These are phyloP conservation scores for Daldinia bambusicola DNA, from an alignment of 495 filamentous ascomycete species.

Conservation along the genomic window DNA sequence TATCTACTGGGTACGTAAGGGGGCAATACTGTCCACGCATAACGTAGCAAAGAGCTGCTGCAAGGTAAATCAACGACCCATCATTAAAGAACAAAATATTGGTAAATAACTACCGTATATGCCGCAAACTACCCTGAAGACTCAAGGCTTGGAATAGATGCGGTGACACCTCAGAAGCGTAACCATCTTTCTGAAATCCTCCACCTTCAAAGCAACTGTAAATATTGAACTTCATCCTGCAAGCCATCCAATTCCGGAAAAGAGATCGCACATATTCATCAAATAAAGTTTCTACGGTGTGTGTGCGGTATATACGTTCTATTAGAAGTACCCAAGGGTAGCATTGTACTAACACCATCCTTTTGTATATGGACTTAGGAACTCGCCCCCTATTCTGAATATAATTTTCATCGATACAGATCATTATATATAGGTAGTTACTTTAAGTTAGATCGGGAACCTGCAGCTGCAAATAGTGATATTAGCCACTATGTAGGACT, in stretches of 20 bases:
- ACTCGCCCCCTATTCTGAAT: not conserved
- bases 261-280: not conserved
- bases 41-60: not conserved
- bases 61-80: not conserved
- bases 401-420: not conserved
- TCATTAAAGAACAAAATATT: not conserved
- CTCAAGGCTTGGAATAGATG: slow-evolving; percentile 23
- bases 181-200: slow-evolving; percentile 13
- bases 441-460: not conserved
- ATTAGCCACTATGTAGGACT: not conserved
- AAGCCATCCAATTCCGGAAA: not conserved
- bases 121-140: not conserved
- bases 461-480: not conserved
- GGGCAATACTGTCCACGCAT: not conserved
- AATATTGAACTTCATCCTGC: not conserved
- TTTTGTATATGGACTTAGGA: not conserved
- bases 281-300: not conserved
- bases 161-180: slow-evolving; percentile 21
- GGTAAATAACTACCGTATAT: not conserved
- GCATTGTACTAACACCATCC: not conserved
- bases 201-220: slow-evolving; percentile 1
- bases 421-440: not conserved
- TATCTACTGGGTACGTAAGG: not conserved
- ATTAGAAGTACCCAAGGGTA: not conserved
- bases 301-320: not conserved